Evolutionary conservation across 441 rosid genomes (phyloP).

Genomic region (Brassica balearica): DNA sequence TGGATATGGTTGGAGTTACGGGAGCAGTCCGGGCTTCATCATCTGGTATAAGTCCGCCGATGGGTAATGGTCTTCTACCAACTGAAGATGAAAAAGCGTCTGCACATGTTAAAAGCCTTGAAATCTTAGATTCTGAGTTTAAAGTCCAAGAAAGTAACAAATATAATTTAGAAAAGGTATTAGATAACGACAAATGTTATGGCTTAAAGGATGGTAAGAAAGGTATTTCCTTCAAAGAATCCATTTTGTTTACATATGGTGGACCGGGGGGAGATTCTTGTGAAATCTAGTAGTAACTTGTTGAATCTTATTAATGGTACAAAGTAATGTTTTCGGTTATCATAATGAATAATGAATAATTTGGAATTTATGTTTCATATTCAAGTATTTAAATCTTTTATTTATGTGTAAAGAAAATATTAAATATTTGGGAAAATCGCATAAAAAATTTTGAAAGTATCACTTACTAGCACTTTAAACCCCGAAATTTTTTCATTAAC

Average conservation of each 20-base stretch:
- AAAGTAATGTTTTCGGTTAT: neutral
- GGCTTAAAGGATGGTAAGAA: neutral
- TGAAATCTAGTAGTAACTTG: slow-evolving; percentile 15
- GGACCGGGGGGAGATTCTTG: slow-evolving; percentile 29
- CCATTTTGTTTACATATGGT: slow-evolving; percentile 13
- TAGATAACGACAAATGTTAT: slow-evolving; percentile 26
- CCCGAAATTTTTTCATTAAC: too few species aligned
- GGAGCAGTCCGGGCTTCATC: slow-evolving; percentile 23
- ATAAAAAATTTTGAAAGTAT: too few species aligned
- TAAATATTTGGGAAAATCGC: too few species aligned
- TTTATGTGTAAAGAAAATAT: too few species aligned
- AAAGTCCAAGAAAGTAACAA: neutral
- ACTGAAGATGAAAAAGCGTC: neutral
- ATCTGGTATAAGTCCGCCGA: slow-evolving; percentile 26
- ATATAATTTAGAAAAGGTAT: neutral
- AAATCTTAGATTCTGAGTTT: neutral
- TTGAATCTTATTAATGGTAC: neutral
- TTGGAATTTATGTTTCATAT: neutral
- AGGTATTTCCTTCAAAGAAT: neutral
- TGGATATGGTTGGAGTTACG: slow-evolving; percentile 15
- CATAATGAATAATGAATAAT: slow-evolving; percentile 12
- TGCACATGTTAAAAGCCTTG: neutral
- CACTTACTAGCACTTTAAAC: too few species aligned
- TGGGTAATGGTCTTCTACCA: slow-evolving; percentile 35
- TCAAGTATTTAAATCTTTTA: neutral